Evolutionary conservation across 225 moss, liverwort and hornwort species (phyloP), one percentile per base, ranked within the genome.

Genomic region (Physcomitrium patens): DNA sequence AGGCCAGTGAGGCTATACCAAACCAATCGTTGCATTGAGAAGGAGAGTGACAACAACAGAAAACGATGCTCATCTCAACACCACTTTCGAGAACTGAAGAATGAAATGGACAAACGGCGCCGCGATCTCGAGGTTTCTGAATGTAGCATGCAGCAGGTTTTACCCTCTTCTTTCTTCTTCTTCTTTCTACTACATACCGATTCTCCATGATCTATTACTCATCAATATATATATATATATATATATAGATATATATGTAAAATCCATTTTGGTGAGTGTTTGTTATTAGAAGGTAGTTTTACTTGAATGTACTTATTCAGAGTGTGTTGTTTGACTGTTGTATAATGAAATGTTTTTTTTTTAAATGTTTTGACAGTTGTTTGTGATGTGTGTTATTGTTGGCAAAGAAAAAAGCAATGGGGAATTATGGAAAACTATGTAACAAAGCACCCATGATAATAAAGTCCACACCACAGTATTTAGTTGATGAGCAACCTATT

Each of bases 71-170:
- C 81, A 4, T 37, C 31, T 37, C 66, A 78, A 68, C 72, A 85
- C 50, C 64, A 78, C 4, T 69, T 85, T 37, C 51, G 19, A 69
- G 78, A 81, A 42, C 65, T 85, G 31, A 78, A 85, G 69, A 76
- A 42, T 8, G 81, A 85, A 13, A 76, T 81, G 49, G 81, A 85
- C 67, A 81, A 78, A 28, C 81, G 79, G 69, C 71, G 78, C 49
- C 78, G 69, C 13, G 85, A 85, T 60, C 73, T 81, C 69, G 81
- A 85, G 20, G 63, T 68, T 48, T 71, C 76, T 26, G 81, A 85
- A 69, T 78, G 64, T 69, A 79, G 76, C 68, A 81, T 81, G 76
- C 67, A 85, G 81, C n/a, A n/a, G n/a, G n/a, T n/a, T 81, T 85
- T 3, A 62, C 60, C 44, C 12, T 0, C 20, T 12, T 8, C 73